Evolutionary conservation across 208 protist species (phyloP).

Genomic region (Phytomonas sp.): DNA sequence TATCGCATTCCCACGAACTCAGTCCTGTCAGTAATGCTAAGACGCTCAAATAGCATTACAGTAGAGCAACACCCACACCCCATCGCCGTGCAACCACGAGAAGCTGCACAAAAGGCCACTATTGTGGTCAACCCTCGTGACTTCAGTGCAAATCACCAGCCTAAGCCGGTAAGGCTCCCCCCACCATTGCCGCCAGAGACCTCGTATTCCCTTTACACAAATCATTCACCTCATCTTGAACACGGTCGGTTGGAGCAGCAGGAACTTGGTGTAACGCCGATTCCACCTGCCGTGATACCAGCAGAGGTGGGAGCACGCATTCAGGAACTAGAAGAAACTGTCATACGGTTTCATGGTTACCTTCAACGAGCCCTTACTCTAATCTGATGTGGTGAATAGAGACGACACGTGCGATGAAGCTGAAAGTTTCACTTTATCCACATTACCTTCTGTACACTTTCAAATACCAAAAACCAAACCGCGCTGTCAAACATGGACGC

Average conservation of each 20-base stretch:
- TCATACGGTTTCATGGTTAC: slow-evolving; percentile 37
- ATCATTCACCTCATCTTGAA: background rate
- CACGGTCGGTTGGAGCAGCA: background rate
- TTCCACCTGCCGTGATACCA: background rate
- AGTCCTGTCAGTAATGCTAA: slow-evolving; percentile 34
- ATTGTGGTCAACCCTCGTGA: background rate
- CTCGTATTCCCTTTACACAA: background rate
- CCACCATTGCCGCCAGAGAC: background rate
- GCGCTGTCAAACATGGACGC: background rate
- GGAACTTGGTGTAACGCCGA: background rate
- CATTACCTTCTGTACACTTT: background rate
- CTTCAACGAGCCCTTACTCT: slow-evolving; percentile 38
- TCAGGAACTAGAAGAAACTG: slow-evolving; percentile 43
- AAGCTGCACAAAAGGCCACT: background rate
- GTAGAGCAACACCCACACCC: background rate
- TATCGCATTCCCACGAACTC: slow-evolving; percentile 78
- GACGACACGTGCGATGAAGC: background rate
- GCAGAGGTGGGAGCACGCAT: slow-evolving; percentile 22
- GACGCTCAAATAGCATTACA: background rate
- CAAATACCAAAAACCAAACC: background rate
- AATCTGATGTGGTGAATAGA: slow-evolving; percentile 11
- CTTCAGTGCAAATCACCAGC: background rate
- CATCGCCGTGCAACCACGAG: background rate
- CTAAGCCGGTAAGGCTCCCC: background rate
- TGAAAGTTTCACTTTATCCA: background rate